Base-by-base conservation (phyloP, 2,329 filamentous ascomycete species). In the Colletotrichum sp. region DNA sequence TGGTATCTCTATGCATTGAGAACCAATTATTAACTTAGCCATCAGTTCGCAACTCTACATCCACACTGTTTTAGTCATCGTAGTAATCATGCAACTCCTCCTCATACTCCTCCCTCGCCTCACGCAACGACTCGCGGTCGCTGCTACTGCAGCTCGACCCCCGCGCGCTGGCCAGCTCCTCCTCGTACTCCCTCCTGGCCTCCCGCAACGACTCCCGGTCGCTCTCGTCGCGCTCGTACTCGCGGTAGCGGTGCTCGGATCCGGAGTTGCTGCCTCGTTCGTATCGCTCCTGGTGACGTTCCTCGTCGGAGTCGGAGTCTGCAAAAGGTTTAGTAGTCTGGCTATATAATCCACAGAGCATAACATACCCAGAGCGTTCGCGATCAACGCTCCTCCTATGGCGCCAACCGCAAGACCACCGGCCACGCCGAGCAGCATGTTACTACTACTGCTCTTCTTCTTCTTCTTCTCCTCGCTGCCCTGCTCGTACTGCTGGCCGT, bases 331-430 rank as follows among this genome's bases (percentile, higher is more conserved):
- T 24, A 24, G 24, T 24, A 24, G 24, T 24, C 24, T 24, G 24
- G 24, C 24, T 24, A 24, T 24, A 24, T 24, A 24, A 24, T 24
- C 24, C 24, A 24, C 24, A 24, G 24, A 24, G 24, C 24, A 24
- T 24, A 24, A 24, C 24, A 72, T 85, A 92, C 91, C 83, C 16
- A 91, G 76, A 67, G 88, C 88, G 78, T 91, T 85, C 15, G 87
- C 87, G 70, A 92, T 81, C 43, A 91, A 78, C 6, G 89, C 91
- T 61, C 90, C 91, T 13, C 88, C 91, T 38, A 90, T 79, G 57
- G 86, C 88, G 75, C 90, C 90, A 11, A 87, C 83, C 1, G 89
- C 90, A 33, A 92, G 75, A 78, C 91, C 91, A 57, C 86, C 91
- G 8, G 88, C 88, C 66, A 87, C 91, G 27, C 87, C 90, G 47